Evolutionary conservation across 1,139 yeast genomes (phyloP), one percentile per base, ranked within the genome.

Genomic region (Hanseniaspora gamundiae): DNA sequence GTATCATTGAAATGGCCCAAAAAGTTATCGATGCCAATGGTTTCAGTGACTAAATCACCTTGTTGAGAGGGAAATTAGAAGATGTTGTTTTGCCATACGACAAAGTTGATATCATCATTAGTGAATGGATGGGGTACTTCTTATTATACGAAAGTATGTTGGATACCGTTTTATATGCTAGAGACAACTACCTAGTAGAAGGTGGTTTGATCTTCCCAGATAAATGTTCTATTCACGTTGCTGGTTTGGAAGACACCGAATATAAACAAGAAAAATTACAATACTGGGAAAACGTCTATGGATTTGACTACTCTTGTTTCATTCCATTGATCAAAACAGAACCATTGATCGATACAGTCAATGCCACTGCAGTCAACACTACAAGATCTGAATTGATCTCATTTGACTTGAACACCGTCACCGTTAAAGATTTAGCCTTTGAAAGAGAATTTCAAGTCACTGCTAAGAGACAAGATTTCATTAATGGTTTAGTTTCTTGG

Each of bases 61-160:
- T 88, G 49, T 67, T 91, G 47, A 84, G 84, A 64, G 98, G 98
- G 42, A 93, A 93, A 64, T 73, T 93, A 67, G 99, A 93, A 68
- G 98, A 93, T 59, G 88, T 91, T 47, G 75, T 68, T 47, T 70
- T 93, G 55, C 98, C 98, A 39, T 79, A 62, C 49, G 68, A 68
- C 42, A 67, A 82, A 59, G 99, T 93, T 42, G 99, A 93, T 63
- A 91, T 93, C 54, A 93, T 93, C 55, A 82, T 93, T 49, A 80
- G 94, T 50, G 99, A 93, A 67, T 93, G 99, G 99, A 93, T 93
- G 99, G 99, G 99, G 17, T 93, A 93, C 68, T 93, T 93, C 60
- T 68, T 93, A 57, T 70, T 93, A 47, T 93, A 91, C 61, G 99
- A 93, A 70, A 84, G 95, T 50, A 93, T 93, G 99, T 74, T 93